Conservation (phyloP, 495 filamentous ascomycete genomes). For the Chaetomium fimeti region DNA sequence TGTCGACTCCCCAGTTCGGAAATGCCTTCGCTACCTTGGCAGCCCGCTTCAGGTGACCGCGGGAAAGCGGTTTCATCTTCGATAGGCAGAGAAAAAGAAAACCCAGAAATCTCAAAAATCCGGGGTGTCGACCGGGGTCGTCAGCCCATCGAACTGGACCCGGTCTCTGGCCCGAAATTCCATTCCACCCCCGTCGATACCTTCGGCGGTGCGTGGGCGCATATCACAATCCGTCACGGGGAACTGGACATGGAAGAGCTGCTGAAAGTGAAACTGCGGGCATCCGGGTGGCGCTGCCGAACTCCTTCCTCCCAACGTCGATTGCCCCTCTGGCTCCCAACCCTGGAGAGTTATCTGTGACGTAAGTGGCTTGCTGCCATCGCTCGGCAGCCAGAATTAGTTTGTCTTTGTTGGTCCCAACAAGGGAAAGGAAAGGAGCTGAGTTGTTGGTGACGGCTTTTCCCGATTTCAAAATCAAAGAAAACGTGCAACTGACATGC, state of each 20-base stretch:
- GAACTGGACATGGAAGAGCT: constrained; percentile 1
- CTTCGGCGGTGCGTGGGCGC: neutral
- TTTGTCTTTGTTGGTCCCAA: neutral
- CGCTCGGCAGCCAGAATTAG: neutral
- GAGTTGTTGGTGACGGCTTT: too few relatives aligned
- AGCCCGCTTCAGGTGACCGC: constrained; percentile 5
- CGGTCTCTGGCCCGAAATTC: neutral
- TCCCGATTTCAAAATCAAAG: neutral
- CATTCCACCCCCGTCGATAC: neutral
- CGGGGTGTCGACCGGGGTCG: neutral
- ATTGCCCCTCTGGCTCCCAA: neutral
- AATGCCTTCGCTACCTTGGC: neutral
- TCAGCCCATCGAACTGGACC: neutral
- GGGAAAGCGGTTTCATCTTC: constrained; percentile 9
- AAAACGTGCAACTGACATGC: neutral
- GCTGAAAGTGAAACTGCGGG: neutral
- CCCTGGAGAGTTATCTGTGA: neutral
- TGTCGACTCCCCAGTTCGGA: neutral
- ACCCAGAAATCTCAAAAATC: neutral
- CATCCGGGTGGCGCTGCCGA: neutral
- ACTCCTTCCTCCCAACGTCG: neutral
- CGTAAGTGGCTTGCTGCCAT: constrained; percentile 12
- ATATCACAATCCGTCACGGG: constrained; percentile 4
- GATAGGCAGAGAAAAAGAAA: constrained; percentile 6
- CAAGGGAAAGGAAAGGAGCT: neutral